phyloP scores from a whole-genome alignment of 129 eudicot genomes.

The Flaveria brownii region DNA sequence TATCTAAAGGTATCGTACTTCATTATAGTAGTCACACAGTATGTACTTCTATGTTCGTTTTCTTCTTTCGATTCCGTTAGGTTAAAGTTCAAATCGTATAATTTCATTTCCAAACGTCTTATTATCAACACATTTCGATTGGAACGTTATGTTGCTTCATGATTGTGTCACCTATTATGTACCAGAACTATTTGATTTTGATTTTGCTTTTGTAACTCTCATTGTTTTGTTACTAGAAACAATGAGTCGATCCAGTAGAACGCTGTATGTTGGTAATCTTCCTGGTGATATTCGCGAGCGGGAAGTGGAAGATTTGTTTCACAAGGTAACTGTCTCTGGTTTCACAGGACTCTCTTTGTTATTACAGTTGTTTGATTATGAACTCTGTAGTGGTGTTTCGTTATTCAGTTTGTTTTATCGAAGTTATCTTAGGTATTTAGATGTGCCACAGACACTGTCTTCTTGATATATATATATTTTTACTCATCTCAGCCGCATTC shows the following conservation, averaged over 20 bases:
- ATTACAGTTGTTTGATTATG: background rate
- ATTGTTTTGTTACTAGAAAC: slow-evolving; percentile 31
- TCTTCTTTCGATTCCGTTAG: no score
- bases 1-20: slow-evolving; percentile 4
- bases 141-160: background rate
- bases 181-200: background rate
- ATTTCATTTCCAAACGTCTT: background rate
- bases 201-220: background rate
- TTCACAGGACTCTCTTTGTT: background rate
- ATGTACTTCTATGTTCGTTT: no score
- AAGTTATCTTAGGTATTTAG: background rate
- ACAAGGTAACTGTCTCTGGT: slow-evolving; percentile 51
- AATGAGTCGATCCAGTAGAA: slow-evolving; percentile 69
- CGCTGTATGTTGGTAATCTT: slow-evolving; percentile 84
- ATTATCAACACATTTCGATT: background rate
- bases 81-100: no score
- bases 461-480: background rate
- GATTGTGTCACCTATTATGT: background rate
- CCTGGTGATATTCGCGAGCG: slow-evolving; percentile 95
- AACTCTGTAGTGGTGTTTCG: no score
- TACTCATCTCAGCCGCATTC: background rate
- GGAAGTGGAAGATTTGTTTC: slow-evolving; percentile 85
- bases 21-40: no score
- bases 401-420: background rate
- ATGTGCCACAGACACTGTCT: background rate